Base-by-base conservation (phyloP, 306 rosid species). In the Trichosanthes cucumerina region DNA sequence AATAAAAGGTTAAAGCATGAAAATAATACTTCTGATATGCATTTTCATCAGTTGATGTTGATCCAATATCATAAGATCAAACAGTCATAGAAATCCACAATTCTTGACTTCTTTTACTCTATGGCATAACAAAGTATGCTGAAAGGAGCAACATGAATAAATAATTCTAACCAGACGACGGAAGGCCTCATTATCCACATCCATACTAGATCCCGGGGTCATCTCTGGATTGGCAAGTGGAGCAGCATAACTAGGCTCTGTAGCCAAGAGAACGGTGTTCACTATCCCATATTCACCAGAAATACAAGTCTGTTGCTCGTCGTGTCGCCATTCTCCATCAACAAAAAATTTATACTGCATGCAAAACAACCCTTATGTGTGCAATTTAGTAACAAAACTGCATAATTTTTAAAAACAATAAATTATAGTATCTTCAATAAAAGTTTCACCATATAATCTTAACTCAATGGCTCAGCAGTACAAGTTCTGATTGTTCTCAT, bases 311-410 rank as follows among this genome's bases (percentile, higher is more conserved):
- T 90, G 97, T 84, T 86, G 95, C 81, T 92, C 98, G 63, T 92
- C 99, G 59, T 96, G 91, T 76, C 90, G 88, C 99, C 99, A 96
- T 81, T 90, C 96, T 80, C 97, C 97, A 88, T 96, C 99, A 80
- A 96, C 98, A 86, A 58, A 96, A 87, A 96, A 96, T 82, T 96
- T 96, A 89, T 87, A 96, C 99, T 96, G 98, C 95, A 90, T 74
- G 28, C 63, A 79, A 79, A 81, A 80, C 75, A 79, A 43, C 26
- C 72, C 31, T 84, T 9, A 75, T 71, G 68, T 79, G 80, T 46
- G 41, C 63, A 69, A 46, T 50, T 49, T 50, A 50, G 78, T 15
- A 46, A 75, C 33, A 53, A 18, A 52, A 54, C 50, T 50, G 54
- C 79, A 11, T 38, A 9, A 57, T 10, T 70, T 28, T 23, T 9